Evolutionary conservation across 345 rosid genomes (phyloP).

Genomic region (Populus euphratica): DNA sequence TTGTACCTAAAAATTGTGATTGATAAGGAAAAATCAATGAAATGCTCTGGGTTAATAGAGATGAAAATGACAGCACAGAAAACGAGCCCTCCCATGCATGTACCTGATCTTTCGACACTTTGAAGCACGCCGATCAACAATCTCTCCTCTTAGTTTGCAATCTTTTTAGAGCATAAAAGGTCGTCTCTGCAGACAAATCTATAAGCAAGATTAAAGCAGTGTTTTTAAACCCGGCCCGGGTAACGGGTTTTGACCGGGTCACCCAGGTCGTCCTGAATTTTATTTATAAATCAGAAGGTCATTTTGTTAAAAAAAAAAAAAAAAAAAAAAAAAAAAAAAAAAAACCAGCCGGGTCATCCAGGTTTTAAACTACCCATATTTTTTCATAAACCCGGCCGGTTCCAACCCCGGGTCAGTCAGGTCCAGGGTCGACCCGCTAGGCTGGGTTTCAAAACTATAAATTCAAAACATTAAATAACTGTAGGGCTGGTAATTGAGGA

Average conservation of each 20-base stretch:
- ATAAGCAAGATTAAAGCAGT: neutral
- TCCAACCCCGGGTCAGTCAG: too few species aligned
- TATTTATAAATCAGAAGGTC: too few species aligned
- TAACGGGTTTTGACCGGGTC: too few species aligned
- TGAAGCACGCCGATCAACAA: constrained; percentile 84
- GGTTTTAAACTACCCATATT: too few species aligned
- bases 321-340: too few species aligned
- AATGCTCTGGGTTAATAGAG: neutral
- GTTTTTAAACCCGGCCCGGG: too few species aligned
- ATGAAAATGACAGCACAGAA: neutral
- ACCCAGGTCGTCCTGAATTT: too few species aligned
- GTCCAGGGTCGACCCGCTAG: too few species aligned
- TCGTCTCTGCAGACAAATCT: constrained; percentile 47
- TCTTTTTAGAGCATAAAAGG: constrained; percentile 66
- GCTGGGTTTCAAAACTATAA: too few species aligned
- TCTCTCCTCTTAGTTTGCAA: constrained; percentile 76
- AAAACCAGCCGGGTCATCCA: too few species aligned
- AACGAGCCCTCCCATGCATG: neutral
- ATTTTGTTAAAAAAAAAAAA: too few species aligned
- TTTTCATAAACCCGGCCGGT: too few species aligned
- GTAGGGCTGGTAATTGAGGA: neutral
- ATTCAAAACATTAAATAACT: neutral
- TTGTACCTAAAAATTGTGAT: constrained; percentile 45
- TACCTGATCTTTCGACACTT: constrained; percentile 88
- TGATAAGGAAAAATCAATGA: neutral